A percentile compares a stretch with the other conserved stretches of the same genome.
phyloP scores from a whole-genome alignment of 257 asterid genomes.

The Fraxinus americana region DNA sequence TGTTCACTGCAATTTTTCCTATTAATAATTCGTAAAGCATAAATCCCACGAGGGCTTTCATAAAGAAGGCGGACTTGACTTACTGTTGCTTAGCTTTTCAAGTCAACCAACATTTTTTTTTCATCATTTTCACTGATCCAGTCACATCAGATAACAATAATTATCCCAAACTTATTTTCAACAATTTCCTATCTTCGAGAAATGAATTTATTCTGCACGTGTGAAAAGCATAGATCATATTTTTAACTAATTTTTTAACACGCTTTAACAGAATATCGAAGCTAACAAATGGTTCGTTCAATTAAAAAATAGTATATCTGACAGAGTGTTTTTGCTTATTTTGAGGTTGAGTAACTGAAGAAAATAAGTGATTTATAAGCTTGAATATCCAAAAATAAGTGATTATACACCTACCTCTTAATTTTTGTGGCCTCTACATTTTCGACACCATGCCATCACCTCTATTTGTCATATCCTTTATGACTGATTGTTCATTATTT shows the following conservation, averaged over 20 bases:
- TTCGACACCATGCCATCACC: conserved; percentile 21
- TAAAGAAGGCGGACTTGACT: neutral
- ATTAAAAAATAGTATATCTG: neutral
- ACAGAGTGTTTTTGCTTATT: conserved; percentile 17
- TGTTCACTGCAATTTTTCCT: neutral
- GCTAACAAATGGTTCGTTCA: too few species aligned
- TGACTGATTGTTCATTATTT: neutral
- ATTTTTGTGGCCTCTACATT: conserved; percentile 34
- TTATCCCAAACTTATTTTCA: neutral
- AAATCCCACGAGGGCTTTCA: neutral
- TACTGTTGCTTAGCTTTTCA: neutral
- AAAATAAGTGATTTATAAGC: neutral
- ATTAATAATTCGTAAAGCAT: neutral
- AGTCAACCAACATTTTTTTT: neutral
- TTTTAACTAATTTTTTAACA: too few species aligned
- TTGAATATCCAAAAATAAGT: conserved; percentile 14
- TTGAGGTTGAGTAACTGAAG: neutral
- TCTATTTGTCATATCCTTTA: conserved; percentile 4
- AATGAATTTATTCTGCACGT: neutral
- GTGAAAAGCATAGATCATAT: neutral
- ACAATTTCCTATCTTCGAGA: neutral
- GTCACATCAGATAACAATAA: neutral
- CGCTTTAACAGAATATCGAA: too few species aligned
- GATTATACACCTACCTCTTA: conserved; percentile 46
- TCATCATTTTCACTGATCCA: neutral